Evolutionary conservation across 2,329 filamentous ascomycete genomes (phyloP), one percentile per base, ranked within the genome.

Genomic region (Penicillium capsulatum): DNA sequence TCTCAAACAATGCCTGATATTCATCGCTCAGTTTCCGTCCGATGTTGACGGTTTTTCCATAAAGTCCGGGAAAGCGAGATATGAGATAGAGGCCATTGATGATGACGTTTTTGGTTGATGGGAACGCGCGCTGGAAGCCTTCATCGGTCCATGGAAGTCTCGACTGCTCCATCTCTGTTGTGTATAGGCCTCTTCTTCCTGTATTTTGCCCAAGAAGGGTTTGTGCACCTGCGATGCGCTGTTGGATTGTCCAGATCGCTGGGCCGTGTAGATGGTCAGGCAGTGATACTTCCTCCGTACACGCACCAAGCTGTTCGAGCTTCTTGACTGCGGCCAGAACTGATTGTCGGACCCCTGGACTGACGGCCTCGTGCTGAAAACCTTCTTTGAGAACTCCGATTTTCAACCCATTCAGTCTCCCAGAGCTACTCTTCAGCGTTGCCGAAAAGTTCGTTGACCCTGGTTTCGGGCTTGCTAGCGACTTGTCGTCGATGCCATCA

Each of bases 161-260:
- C 3, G 70, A 63, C 4, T 63, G 54, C 43, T 79, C 74, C 22
- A 77, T 67, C n/a, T 74, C 70, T 1, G 69, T 68, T 53, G 76
- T 65, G 9, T 67, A 65, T 3, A 77, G 66, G 0, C 71, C 71
- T 20, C 74, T 60, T 22, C 74, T 61, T 0, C 76, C 63, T 51
- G 73, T 59, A 31, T 69, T 57, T 40, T 74, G 58, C 34, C 63
- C 63, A 4, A 66, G 38, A n/a, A 67, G 48, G 72, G 56, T 56
- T 67, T 64, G 55, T 1, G 69, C 58, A 1, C 72, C 70, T 0
- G 70, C 61, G 22, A 73, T 69, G 13, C 56, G 47, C 22, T 52
- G 49, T 27, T 58, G 55, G 7, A 57, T 58, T 5, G 73, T 74
- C 72, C 73, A 77, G 44, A 77, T 69, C 0, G 67, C 56, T 0